Evolutionary conservation across 176 grass and related monocot genomes (phyloP).

Genomic region (Coix lacrymajobi): DNA sequence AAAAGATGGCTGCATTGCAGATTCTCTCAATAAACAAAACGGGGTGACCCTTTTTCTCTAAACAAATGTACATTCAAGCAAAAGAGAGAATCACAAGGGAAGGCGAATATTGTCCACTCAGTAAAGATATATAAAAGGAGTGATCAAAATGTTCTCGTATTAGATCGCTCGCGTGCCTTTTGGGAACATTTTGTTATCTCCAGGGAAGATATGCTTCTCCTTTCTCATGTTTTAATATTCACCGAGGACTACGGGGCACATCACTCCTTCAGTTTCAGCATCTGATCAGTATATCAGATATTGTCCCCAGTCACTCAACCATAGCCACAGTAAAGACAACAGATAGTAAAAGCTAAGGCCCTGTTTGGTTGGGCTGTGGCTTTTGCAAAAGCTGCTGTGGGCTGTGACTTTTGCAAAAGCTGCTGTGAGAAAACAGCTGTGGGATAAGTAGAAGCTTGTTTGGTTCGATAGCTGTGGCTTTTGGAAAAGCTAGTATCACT

Average conservation of each 20-base stretch:
- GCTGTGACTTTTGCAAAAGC: too few relatives aligned
- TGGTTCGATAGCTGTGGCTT: too few relatives aligned
- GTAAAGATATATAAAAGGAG: slow-evolving; percentile 9
- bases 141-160: neutral
- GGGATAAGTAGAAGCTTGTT: too few relatives aligned
- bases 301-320: neutral
- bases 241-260: neutral
- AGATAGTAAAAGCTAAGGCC: neutral
- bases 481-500: too few relatives aligned
- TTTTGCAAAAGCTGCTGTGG: too few relatives aligned
- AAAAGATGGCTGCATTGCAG: too few relatives aligned
- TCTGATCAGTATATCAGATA: slow-evolving; percentile 17
- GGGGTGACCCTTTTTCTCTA: too few relatives aligned
- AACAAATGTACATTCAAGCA: too few relatives aligned
- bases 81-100: neutral
- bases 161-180: neutral
- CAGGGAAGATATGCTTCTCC: neutral
- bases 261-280: neutral
- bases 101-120: neutral
- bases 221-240: neutral
- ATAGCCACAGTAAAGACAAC: neutral
- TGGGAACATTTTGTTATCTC: neutral
- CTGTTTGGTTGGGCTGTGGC: too few relatives aligned
- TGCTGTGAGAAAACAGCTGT: too few relatives aligned
- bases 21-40: too few relatives aligned